Evolutionary conservation across 2,329 filamentous ascomycete genomes (phyloP).

Genomic region (Cladophialophora chaetospira): DNA sequence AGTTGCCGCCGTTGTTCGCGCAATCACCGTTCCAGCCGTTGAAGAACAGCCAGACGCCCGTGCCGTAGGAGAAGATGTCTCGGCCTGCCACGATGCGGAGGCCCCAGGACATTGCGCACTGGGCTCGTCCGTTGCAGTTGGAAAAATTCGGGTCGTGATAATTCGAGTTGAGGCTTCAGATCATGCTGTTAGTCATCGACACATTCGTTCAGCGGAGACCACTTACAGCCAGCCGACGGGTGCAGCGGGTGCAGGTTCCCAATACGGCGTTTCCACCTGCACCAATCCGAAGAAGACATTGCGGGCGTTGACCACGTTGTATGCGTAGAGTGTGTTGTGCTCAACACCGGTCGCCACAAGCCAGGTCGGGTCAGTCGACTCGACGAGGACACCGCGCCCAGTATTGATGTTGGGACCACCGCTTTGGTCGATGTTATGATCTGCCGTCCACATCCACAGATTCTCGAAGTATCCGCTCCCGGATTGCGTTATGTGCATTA

Average conservation of each 20-base stretch:
- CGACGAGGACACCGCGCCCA: slow-evolving; percentile 78
- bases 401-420: slow-evolving; percentile 75
- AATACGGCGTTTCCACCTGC: neutral
- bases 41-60: neutral
- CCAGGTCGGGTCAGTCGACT: slow-evolving; percentile 65
- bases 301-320: slow-evolving; percentile 47
- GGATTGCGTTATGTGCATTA: slow-evolving; percentile 56
- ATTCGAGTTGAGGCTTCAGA: neutral
- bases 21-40: neutral
- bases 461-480: slow-evolving; percentile 80
- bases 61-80: neutral
- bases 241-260: neutral
- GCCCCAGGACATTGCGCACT: neutral
- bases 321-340: slow-evolving; percentile 52
- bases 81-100: neutral
- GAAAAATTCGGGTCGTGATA: neutral
- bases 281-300: slow-evolving; percentile 43
- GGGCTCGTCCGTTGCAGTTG: neutral
- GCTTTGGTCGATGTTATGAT: slow-evolving; percentile 84
- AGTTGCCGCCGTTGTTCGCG: neutral
- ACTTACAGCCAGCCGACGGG: neutral
- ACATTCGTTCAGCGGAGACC: neutral
- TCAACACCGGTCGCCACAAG: slow-evolving; percentile 50
- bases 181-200: no score
- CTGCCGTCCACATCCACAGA: slow-evolving; percentile 83